phyloP scores from a whole-genome alignment of 805 yeast genomes.

The Starmerella khaoyaiensis region DNA sequence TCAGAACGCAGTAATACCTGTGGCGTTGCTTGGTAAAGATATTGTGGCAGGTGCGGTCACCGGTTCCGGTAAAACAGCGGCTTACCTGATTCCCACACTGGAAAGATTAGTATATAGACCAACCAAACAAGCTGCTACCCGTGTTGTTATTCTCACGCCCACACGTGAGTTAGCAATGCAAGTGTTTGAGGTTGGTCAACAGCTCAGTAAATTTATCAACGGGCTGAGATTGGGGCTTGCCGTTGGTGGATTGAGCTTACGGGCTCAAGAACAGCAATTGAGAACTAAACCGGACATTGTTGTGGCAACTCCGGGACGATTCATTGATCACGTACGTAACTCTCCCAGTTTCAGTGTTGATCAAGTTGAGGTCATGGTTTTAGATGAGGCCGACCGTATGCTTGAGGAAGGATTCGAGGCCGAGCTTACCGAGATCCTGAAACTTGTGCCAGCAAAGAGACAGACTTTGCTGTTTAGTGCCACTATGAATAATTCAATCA shows the following conservation, averaged over 20 bases:
- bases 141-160: slow-evolving; percentile 85
- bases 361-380: slow-evolving; percentile 76
- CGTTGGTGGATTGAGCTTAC: slow-evolving; percentile 91
- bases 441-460: slow-evolving; percentile 75
- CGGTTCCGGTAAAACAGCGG: slow-evolving; percentile 99
- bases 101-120: slow-evolving; percentile 89
- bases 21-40: slow-evolving; percentile 87
- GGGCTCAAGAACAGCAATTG: slow-evolving; percentile 91
- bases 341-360: slow-evolving; percentile 88
- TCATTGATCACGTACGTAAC: slow-evolving; percentile 91
- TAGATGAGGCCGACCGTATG: slow-evolving; percentile 99
- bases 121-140: slow-evolving; percentile 67
- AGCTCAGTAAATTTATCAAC: slow-evolving; percentile 61
- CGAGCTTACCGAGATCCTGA: slow-evolving; percentile 80
- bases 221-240: slow-evolving; percentile 84
- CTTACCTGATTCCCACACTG: slow-evolving; percentile 88
- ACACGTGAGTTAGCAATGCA: slow-evolving; percentile 97
- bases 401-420: slow-evolving; percentile 97
- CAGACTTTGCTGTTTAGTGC: slow-evolving; percentile 94
- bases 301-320: slow-evolving; percentile 97
- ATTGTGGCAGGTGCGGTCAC: slow-evolving; percentile 98
- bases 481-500: slow-evolving; percentile 90
- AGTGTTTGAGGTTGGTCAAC: slow-evolving; percentile 84
- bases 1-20: slow-evolving; percentile 86
- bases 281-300: slow-evolving; percentile 90